phyloP scores from a whole-genome alignment of 1,284 basidiomycete genomes.

The Papiliotrema fonsecae region DNA sequence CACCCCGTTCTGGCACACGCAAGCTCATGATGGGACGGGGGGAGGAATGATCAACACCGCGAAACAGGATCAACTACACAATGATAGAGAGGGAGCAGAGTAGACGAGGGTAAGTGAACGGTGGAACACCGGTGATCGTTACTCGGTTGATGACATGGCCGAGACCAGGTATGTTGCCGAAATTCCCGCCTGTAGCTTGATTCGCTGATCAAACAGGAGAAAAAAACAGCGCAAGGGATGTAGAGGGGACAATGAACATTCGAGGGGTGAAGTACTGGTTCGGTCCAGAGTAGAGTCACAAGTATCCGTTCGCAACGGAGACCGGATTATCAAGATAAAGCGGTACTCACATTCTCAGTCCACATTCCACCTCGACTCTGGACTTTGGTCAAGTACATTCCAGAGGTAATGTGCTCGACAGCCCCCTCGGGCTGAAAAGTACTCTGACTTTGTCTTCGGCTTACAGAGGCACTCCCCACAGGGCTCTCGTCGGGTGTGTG shows the following conservation, averaged over 20 bases:
- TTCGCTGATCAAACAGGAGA: background rate
- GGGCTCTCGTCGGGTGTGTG: background rate
- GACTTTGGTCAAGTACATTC: slow-evolving; percentile 30
- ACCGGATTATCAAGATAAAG: too few relatives aligned
- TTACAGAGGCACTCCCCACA: slow-evolving; percentile 1
- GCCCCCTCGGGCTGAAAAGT: slow-evolving; percentile 4
- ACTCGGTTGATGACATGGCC: background rate
- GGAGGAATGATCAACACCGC: background rate
- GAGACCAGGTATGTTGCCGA: background rate
- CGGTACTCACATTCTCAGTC: slow-evolving; percentile 44
- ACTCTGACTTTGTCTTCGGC: slow-evolving; percentile 2
- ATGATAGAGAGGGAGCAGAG: background rate
- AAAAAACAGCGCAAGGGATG: background rate
- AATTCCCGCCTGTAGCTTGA: background rate
- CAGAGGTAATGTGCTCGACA: too few relatives aligned
- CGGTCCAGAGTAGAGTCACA: background rate
- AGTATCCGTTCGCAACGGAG: too few relatives aligned
- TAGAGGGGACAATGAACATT: background rate
- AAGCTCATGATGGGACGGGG: background rate
- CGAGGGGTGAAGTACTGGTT: background rate
- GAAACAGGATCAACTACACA: background rate
- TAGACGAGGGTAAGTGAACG: background rate
- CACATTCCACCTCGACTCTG: slow-evolving; percentile 38
- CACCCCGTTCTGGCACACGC: background rate
- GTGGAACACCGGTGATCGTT: background rate